phyloP scores from a whole-genome alignment of 192 early-diverging fungal species.

The Umbelopsis isabellina region DNA sequence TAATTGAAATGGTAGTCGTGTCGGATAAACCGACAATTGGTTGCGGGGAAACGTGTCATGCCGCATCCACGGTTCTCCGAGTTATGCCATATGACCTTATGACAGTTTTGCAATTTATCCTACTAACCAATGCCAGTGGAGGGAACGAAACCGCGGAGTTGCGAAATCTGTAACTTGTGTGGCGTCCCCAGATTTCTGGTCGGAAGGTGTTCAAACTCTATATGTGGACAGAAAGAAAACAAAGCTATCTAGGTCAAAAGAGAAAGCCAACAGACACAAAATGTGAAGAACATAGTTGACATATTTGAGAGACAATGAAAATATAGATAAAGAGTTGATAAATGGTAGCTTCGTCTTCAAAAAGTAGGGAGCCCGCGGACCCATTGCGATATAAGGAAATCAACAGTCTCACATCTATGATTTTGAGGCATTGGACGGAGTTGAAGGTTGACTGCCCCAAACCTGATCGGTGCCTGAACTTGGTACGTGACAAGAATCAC shows the following conservation, averaged over 20 bases:
- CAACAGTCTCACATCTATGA: not conserved
- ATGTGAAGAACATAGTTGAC: not conserved
- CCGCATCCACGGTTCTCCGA: too few species aligned
- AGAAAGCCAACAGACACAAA: conserved; percentile 1
- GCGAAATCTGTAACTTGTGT: not conserved
- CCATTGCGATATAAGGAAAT: not conserved
- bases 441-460: not conserved
- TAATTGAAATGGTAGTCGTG: too few species aligned
- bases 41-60: too few species aligned
- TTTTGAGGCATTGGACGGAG: not conserved
- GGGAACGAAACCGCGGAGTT: not conserved
- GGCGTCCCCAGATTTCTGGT: conserved; percentile 16
- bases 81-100: too few species aligned
- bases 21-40: too few species aligned
- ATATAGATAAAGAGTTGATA: not conserved
- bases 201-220: not conserved
- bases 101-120: too few species aligned
- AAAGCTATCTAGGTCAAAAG: not conserved
- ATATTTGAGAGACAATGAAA: conserved; percentile 14
- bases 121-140: too few species aligned
- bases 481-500: not conserved
- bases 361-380: conserved; percentile 6
- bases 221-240: not conserved
- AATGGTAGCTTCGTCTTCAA: not conserved
- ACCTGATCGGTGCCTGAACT: conserved; percentile 5